Conservation (phyloP, 2,329 filamentous ascomycete species). For the Aspergillus awamori region DNA sequence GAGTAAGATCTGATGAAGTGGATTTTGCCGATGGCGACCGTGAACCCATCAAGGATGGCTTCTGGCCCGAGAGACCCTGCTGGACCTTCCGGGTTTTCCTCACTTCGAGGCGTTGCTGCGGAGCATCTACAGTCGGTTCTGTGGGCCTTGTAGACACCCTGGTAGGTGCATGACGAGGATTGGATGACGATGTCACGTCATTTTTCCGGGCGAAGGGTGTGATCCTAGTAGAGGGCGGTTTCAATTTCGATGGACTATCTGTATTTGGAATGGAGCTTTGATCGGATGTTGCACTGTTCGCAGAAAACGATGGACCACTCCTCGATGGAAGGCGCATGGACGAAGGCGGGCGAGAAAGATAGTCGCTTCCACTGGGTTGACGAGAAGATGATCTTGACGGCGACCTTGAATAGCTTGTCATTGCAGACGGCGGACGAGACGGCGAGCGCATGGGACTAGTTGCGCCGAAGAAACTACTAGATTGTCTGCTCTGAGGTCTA, state of each 20-base stretch:
- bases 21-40: slow-evolving; percentile 37
- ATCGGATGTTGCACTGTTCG: slow-evolving; percentile 21
- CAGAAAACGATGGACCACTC: slow-evolving; percentile 33
- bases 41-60: slow-evolving; percentile 34
- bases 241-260: slow-evolving; percentile 32
- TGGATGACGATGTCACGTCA: slow-evolving; percentile 51
- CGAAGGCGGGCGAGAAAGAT: slow-evolving; percentile 39
- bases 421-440: slow-evolving; percentile 63
- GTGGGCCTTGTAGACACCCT: slow-evolving; percentile 61
- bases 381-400: slow-evolving; percentile 51
- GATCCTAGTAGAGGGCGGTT: slow-evolving; percentile 26
- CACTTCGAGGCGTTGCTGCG: slow-evolving; percentile 43
- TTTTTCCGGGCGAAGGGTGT: slow-evolving; percentile 39
- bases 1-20: slow-evolving; percentile 31
- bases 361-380: slow-evolving; percentile 58
- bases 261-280: slow-evolving; percentile 14
- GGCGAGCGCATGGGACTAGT: slow-evolving; percentile 64
- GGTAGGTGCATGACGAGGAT: slow-evolving; percentile 57
- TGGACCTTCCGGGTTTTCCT: slow-evolving; percentile 42
- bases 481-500: slow-evolving; percentile 64
- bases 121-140: slow-evolving; percentile 31
- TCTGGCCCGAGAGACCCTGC: slow-evolving; percentile 33
- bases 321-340: slow-evolving; percentile 38
- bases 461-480: slow-evolving; percentile 71
- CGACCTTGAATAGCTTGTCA: slow-evolving; percentile 52